Base-by-base conservation (phyloP, 176 grass and related monocot genomes). In the Chloris gayana region DNA sequence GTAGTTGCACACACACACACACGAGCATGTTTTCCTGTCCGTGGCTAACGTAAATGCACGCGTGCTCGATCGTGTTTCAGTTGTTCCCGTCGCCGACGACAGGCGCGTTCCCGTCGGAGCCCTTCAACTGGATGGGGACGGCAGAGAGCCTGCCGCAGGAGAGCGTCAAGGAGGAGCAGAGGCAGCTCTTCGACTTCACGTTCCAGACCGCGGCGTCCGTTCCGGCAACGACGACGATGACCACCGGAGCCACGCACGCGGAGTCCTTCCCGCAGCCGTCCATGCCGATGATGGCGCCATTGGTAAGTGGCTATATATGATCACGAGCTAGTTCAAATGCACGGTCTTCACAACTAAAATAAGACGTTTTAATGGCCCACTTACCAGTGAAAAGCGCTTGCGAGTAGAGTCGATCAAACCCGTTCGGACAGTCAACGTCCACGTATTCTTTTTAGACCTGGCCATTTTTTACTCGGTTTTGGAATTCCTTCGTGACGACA, bases 41-140 rank as follows among this genome's bases (percentile, higher is more conserved):
- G 61, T 72, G 31, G 22, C 74, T 72, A 51, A 78, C 70, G 50
- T 58, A 12, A 27, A 54, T 14, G 21, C 25, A 30, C 13, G 13
- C 26, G 49, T 7, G 49, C 49, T 53, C 17, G 35, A n/a, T 22
- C 9, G 31, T 47, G 74, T 71, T 29, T 79, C 81, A 97, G 94
- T 26, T 97, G 1, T 87, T 97, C 46, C 76, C 89, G 32, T 97
- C 94, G 74, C 94, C 91, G 64, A 94, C 94, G 17, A 90, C 89
- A 3, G 91, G 89, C 42, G 64, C 91, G 9, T 82, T 94, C 50
- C 70, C 87, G 30, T 88, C 85, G 12, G 80, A 94, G 66, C 78
- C 78, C 47, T 87, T 97, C 76, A 88, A 90, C 78, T 92, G 85
- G 89, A 86, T 78, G 75, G 83, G 72, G 41, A 79, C 70, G 56